Conservation (phyloP, 768 basidiomycete species). For the Russula compacta region DNA sequence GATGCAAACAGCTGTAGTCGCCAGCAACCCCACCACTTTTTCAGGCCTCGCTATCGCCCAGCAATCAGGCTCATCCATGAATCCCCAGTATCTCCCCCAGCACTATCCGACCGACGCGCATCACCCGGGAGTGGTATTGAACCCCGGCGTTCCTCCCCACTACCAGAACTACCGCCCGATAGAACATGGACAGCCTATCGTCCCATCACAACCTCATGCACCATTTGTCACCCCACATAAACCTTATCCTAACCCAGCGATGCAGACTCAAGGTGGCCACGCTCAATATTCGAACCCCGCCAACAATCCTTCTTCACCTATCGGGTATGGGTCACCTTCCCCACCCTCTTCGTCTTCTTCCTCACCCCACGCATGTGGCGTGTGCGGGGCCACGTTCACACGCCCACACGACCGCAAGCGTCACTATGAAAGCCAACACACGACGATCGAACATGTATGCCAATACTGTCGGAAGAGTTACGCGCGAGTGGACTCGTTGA, state of each 20-base stretch:
- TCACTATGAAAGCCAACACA: conserved; percentile 71
- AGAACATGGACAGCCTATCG: conserved; percentile 16
- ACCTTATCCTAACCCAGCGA: conserved; percentile 13
- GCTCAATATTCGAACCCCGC: conserved; percentile 18
- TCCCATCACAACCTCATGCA: conserved; percentile 14
- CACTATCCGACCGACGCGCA: conserved; percentile 6
- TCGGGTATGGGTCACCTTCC: conserved; percentile 21
- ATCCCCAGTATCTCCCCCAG: conserved; percentile 6
- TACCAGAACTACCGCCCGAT: conserved; percentile 16
- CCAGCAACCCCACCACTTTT: neutral
- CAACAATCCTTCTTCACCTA: conserved; percentile 14
- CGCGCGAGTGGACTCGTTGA: conserved; percentile 70
- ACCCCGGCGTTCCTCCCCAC: conserved; percentile 16
- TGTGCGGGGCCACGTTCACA: conserved; percentile 73
- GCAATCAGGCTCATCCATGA: conserved; percentile 11
- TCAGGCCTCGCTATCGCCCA: conserved; percentile 7
- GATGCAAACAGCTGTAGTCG: neutral
- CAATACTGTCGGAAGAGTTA: conserved; percentile 69
- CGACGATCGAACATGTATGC: conserved; percentile 57
- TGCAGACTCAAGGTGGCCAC: conserved; percentile 4
- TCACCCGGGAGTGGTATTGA: conserved; percentile 6
- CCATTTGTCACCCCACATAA: conserved; percentile 1
- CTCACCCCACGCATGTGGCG: conserved; percentile 64
- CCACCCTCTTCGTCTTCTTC: conserved; percentile 31
- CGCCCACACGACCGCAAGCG: conserved; percentile 75